Evolutionary conservation across 768 basidiomycete species (phyloP), one percentile per base, ranked within the genome.

Genomic region (Mycena sanguinolenta): DNA sequence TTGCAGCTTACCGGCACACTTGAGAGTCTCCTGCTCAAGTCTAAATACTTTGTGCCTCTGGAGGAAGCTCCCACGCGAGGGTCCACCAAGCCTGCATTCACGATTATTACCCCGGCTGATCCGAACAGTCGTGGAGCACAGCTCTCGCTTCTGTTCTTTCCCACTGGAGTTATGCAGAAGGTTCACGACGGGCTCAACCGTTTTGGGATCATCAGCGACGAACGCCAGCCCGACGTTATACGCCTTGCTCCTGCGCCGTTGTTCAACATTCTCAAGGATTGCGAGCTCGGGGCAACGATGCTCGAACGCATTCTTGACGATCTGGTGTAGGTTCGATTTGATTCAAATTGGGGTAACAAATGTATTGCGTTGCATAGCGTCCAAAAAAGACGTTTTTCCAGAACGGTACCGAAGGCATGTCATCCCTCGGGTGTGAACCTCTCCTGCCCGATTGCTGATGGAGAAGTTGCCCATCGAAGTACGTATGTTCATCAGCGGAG

Each of bases 221-320:
- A 97, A 80, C 84, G 98, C 76, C 83, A 91, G 75, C 97, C 98
- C 30, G 93, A 95, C 77, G 95, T 99, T 59, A 96, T 99, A 74
- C 88, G 98, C 13, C 82, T 99, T 53, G 89, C 95, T 70, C 96
- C 97, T 55, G 86, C 87, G 19, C 93, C 97, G 38, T 82, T 99
- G 77, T 99, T 98, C 80, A 98, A 93, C 78, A 91, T 92, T 16
- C 84, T 90, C 74, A 81, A 83, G 73, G 98, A 99, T 74, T 93
- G 93, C 70, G 87, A 93, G 75, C 82, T 85, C 63, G 94, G 91
- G 14, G 94, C 87, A 17, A 79, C 79, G 68, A 87, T 86, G 67
- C 77, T 98, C 28, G 91, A 95, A 60, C 83, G 88, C 64, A 89
- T 84, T 14, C 81, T 94, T 58, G 80, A 82, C 63, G 46, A 58